Evolutionary conservation across 805 yeast genomes (phyloP), one percentile per base, ranked within the genome.

Genomic region (Peterozyma toletana): DNA sequence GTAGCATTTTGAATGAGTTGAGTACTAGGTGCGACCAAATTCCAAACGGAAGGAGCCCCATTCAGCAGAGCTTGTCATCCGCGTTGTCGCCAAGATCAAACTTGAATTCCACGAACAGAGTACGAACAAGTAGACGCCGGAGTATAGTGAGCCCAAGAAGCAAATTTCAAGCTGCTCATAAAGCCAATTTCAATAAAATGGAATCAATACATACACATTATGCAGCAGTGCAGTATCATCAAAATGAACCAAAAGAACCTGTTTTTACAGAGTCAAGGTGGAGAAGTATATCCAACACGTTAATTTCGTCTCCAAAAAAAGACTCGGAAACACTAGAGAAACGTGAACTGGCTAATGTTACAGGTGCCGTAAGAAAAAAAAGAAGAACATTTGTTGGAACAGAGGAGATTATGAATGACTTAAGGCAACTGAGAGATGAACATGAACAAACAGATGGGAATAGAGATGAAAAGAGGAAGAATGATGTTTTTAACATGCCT

Each of bases 121-220:
- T 21, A 7, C 49, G 57, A 2, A 50, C 54, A 5, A 53, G 54
- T 41, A 54, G 50, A 3, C 54, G 51, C 15, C 39, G 54, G 15
- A 53, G 46, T 39, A 11, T 36, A 29, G 15, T 30, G 17, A 44
- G 46, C 37, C 41, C 46, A 9, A 35, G 46, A 30, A 48, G 59
- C 44, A 47, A 59, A 40, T 68, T 70, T 52, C 67, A 77, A 13
- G 60, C 62, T 44, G 68, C 68, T 47, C 59, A 68, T 61, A 50
- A 74, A 68, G 48, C 74, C 54, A 50, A 77, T 67, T 49, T 68
- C 61, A 60, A 74, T 43, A 57, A 66, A 38, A 72, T 75, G 79
- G 79, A 74, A 18, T 69, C 77, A 14, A 74, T 75, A 14, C 57
- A 67, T 9, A 58, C 62, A 7, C 79, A 74, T 46, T 73, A 73